Evolutionary conservation across 1,284 basidiomycete genomes (phyloP), one percentile per base, ranked within the genome.

Genomic region (Ganoderma sinense): DNA sequence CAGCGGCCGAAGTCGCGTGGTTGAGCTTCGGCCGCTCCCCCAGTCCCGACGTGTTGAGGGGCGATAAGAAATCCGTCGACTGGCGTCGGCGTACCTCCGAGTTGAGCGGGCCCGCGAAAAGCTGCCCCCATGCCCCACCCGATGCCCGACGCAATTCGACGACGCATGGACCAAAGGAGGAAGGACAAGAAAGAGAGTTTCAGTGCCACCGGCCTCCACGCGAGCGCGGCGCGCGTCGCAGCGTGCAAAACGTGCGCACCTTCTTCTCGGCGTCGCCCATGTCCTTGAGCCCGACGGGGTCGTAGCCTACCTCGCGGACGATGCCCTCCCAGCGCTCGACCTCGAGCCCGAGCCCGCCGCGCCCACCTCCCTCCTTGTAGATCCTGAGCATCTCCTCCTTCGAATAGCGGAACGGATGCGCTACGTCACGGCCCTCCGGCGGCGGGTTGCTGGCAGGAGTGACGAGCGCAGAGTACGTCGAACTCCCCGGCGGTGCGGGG

Each of bases 321-420:
- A 97, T 90, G 64, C 95, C 94, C 64, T 93, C 93, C 88, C 93
- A 95, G 71, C 90, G 86, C 80, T 95, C 94, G 8, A 96, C 92
- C 81, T 97, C 95, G 63, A 96, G 86, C 51, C 94, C 94, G 33
- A 95, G 85, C 58, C 89, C 89, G 69, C 88, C 87, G 80, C 88
- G 88, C 69, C 92, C 90, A 70, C 90, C 89, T 65, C 91, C 91
- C 74, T 95, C 94, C 79, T 89, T 94, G 82, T 94, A 97, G 73
- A 97, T 91, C 80, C 88, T 87, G 67, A 97, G 85, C 83, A 97
- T 87, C 72, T 95, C 94, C 72, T 96, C 94, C 79, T 91, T 93
- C 18, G 92, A 90, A 83, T 96, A 97, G 78, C 92, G 87, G 84
- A 97, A 96, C 29, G 95, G 94, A 78, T 91, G 88, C 62, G 84